Evolutionary conservation across 345 rosid genomes (phyloP).

Genomic region (Pugionium dolabratum): DNA sequence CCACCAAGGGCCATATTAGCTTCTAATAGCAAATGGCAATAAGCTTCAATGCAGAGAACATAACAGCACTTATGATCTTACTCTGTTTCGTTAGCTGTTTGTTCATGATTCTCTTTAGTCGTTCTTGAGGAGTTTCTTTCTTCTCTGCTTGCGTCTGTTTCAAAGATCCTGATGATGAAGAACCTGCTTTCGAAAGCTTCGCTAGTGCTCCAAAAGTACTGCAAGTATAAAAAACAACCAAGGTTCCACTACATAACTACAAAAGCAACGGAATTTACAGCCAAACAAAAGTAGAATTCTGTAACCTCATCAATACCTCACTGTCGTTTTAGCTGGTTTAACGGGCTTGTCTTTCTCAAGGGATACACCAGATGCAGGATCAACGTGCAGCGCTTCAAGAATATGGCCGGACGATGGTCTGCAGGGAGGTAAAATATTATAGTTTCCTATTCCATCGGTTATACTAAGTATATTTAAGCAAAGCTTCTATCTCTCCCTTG

Average conservation of each 20-base stretch:
- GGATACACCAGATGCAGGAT: constrained; percentile 93
- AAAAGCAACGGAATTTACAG: not conserved
- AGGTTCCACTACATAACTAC: not conserved
- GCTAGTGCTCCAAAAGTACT: constrained; percentile 75
- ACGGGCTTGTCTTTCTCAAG: constrained; percentile 70
- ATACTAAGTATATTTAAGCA: constrained; percentile 25
- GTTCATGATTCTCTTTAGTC: constrained; percentile 96
- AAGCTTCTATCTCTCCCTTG: constrained; percentile 62
- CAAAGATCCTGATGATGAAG: constrained; percentile 52
- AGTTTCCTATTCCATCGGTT: constrained; percentile 19
- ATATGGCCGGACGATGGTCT: constrained; percentile 82
- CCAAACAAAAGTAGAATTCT: constrained; percentile 11
- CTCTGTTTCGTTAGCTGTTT: constrained; percentile 90
- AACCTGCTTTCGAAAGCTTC: constrained; percentile 69
- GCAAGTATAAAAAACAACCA: constrained; percentile 11
- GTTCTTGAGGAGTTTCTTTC: constrained; percentile 98
- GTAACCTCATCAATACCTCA: constrained; percentile 49
- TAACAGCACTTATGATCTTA: constrained; percentile 39
- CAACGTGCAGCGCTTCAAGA: constrained; percentile 96
- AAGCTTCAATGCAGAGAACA: not conserved
- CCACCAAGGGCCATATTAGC: constrained; percentile 7
- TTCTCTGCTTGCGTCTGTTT: constrained; percentile 69
- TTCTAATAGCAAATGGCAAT: constrained; percentile 4
- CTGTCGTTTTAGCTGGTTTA: constrained; percentile 54
- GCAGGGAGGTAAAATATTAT: constrained; percentile 64